These are phyloP conservation scores for Tolypocladium sp. DNA, from an alignment of 2,329 filamentous ascomycete genomes.

Conservation along the genomic window DNA sequence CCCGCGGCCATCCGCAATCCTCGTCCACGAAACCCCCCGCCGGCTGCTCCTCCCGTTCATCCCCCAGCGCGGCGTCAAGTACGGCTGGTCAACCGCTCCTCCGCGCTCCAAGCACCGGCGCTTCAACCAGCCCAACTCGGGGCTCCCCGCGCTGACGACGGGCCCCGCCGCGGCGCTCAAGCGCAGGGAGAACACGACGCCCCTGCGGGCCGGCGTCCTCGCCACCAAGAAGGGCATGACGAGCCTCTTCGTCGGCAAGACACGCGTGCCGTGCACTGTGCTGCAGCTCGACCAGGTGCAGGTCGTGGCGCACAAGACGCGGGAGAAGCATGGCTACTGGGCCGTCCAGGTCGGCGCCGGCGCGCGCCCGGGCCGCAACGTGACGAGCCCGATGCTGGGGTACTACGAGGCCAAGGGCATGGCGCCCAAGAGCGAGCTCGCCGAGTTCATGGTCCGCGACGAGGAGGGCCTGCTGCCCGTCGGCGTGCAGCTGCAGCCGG, in stretches of 20 bases:
- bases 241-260: constrained; percentile 72
- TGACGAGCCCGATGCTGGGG: constrained; percentile 74
- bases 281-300: constrained; percentile 89
- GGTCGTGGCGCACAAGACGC: constrained; percentile 79
- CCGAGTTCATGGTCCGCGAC: constrained; percentile 78
- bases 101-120: constrained; percentile 42
- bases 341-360: constrained; percentile 86
- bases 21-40: constrained; percentile 16
- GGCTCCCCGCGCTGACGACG: constrained; percentile 46
- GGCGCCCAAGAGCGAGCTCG: constrained; percentile 72
- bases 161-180: constrained; percentile 52
- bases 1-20: constrained; percentile 23
- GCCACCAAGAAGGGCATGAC: constrained; percentile 96
- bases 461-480: constrained; percentile 65
- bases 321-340: constrained; percentile 77
- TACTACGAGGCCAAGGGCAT: constrained; percentile 80
- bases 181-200: constrained; percentile 49
- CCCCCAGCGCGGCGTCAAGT: constrained; percentile 40
- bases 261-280: constrained; percentile 78
- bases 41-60: constrained; percentile 37
- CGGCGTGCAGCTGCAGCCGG: constrained; percentile 68
- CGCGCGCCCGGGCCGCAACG: constrained; percentile 62
- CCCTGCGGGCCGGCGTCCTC: constrained; percentile 69
- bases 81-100: constrained; percentile 52
- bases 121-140: constrained; percentile 51